These are phyloP conservation scores for Botrytis fabae DNA, from an alignment of 2,329 filamentous ascomycete species.

Conservation along the genomic window DNA sequence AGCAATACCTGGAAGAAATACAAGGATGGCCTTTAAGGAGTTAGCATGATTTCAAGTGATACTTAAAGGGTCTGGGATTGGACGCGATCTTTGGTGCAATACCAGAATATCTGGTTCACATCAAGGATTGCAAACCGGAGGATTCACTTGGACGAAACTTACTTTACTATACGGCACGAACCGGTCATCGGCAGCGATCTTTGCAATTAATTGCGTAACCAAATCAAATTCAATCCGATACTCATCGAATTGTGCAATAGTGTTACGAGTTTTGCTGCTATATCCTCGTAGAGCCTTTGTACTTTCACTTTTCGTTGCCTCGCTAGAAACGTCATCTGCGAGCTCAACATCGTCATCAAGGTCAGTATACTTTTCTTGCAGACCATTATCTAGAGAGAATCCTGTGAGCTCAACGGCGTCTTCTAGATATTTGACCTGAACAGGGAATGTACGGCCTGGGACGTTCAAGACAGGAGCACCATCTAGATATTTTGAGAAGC, in stretches of 20 bases:
- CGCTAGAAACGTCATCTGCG: conserved; percentile 52
- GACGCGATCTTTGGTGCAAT: background rate
- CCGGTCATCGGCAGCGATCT: conserved; percentile 68
- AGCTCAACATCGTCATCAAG: conserved; percentile 60
- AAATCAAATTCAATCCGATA: conserved; percentile 90
- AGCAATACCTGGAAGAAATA: conserved; percentile 92
- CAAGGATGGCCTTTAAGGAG: conserved; percentile 68
- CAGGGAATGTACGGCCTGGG: conserved; percentile 90
- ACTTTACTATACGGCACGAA: conserved; percentile 69
- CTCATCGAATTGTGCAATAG: conserved; percentile 78
- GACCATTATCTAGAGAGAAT: conserved; percentile 59
- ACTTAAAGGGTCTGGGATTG: background rate
- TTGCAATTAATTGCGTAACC: conserved; percentile 74
- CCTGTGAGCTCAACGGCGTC: conserved; percentile 88
- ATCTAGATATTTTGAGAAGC: conserved; percentile 85
- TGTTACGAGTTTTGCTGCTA: conserved; percentile 71
- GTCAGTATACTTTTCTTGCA: conserved; percentile 53
- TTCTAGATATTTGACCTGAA: conserved; percentile 83
- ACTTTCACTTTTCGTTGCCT: conserved; percentile 51
- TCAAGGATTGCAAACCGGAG: background rate
- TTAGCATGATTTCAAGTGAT: background rate
- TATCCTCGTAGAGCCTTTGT: conserved; percentile 70
- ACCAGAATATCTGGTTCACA: background rate
- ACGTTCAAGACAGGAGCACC: conserved; percentile 86
- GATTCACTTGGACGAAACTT: background rate